These are phyloP conservation scores for Lithohypha guttulata DNA, from an alignment of 2,329 filamentous ascomycete genomes.

Conservation along the genomic window DNA sequence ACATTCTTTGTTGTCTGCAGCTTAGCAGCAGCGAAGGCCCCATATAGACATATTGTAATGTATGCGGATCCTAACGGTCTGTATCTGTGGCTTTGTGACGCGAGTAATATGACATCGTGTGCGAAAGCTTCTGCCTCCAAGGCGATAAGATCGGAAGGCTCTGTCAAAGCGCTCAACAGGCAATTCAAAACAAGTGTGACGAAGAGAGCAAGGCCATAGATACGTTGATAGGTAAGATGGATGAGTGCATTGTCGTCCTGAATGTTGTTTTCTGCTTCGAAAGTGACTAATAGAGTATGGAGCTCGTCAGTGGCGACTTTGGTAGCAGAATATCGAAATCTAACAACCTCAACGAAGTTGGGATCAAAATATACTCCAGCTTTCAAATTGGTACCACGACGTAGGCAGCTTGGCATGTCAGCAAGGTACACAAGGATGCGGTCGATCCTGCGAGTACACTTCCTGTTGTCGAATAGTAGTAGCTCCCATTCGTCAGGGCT, in stretches of 20 bases:
- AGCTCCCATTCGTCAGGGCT: slow-evolving; percentile 26
- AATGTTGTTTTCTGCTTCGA: background rate
- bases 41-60: background rate
- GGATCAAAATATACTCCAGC: background rate
- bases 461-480: slow-evolving; percentile 26
- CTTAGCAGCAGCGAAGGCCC: background rate
- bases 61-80: background rate
- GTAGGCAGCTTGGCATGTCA: slow-evolving; percentile 22
- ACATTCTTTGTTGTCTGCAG: background rate
- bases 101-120: background rate
- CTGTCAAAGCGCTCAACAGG: background rate
- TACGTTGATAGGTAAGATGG: background rate
- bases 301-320: background rate
- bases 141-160: background rate
- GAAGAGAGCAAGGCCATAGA: background rate
- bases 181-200: background rate
- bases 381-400: background rate
- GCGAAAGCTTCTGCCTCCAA: background rate
- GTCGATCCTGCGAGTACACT: slow-evolving; percentile 23
- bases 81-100: background rate
- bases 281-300: background rate
- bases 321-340: background rate
- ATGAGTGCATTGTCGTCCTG: background rate
- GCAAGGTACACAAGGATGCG: slow-evolving; percentile 26
- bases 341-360: background rate